Base-by-base conservation (phyloP, 2,329 filamentous ascomycete species). In the Epichloe sylvatica region DNA sequence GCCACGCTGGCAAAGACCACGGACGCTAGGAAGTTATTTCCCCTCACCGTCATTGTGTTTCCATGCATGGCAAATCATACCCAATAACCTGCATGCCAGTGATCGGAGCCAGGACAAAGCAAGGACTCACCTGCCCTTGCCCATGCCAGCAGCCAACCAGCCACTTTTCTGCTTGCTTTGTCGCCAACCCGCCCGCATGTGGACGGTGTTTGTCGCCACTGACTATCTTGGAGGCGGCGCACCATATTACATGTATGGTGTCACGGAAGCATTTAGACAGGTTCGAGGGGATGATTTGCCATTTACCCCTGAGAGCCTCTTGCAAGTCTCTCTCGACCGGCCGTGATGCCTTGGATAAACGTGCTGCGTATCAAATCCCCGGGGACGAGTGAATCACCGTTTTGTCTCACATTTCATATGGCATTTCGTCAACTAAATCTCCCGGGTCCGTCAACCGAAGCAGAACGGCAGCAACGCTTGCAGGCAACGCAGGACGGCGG, bases 11-110 rank as follows among this genome's bases (percentile, higher is more conserved):
- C 33, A 45, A 45, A 46, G 35, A 44, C 47, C 25, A 33, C 38
- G 34, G 23, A 41, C 37, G 42, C 41, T 17, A 42, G 47, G 12
- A 17, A 15, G 25, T 33, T 21, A 45, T 34, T 35, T 49, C 33
- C 12, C 34, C 47, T 42, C 38, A 30, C 45, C 23, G 21, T 47
- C 35, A 17, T 17, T 30, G 41, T 34, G 33, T 40, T 38, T 43
- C 38, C 38, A 46, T 47, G 46, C 51, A 38, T 36, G 35, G 41
- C 34, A 21, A 12, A 25, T 30, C 25, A 25, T 33, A 42, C 21
- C 44, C 51, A 41, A 30, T 33, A 42, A 42, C 21, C 41, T 51
- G 49, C 51, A 51, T 40, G 49, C 30, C 33, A 47, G 49, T 37
- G 33, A 46, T 50, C 46, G 44, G 40, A 33, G 9, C 36, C 39